Evolutionary conservation across 2,329 filamentous ascomycete genomes (phyloP).

Genomic region (Talaromyces islandicus): DNA sequence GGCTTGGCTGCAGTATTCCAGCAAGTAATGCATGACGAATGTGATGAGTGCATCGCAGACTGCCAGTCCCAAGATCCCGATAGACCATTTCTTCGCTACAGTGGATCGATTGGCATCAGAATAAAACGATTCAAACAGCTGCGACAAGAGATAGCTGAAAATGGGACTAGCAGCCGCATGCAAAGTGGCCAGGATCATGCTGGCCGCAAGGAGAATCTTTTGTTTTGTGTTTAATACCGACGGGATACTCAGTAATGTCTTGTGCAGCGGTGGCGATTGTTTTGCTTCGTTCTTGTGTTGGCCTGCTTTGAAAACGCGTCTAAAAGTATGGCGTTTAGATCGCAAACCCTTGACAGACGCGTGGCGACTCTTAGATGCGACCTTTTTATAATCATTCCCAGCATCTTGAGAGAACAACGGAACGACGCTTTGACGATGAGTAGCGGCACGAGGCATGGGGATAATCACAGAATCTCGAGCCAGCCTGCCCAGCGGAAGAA

Average conservation of each 20-base stretch:
- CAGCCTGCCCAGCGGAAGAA: not conserved
- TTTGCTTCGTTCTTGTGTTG: not conserved
- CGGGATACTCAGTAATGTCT: slow-evolving; percentile 66
- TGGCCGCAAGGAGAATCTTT: slow-evolving; percentile 52
- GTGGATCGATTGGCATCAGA: slow-evolving; percentile 40
- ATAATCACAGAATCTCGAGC: not conserved
- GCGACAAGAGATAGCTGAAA: slow-evolving; percentile 71
- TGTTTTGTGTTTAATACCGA: slow-evolving; percentile 52
- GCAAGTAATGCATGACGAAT: slow-evolving; percentile 62
- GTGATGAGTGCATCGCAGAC: slow-evolving; percentile 59
- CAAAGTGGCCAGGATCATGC: slow-evolving; percentile 55
- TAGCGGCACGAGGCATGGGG: not conserved
- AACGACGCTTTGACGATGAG: not conserved
- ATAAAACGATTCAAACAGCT: slow-evolving; percentile 67
- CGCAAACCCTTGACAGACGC: not conserved
- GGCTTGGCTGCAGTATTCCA: slow-evolving; percentile 64
- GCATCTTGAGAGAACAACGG: not conserved
- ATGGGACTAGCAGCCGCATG: slow-evolving; percentile 64
- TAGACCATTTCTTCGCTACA: slow-evolving; percentile 59
- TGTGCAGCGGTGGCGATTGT: slow-evolving; percentile 30
- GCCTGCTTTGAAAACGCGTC: not conserved
- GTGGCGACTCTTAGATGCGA: not conserved
- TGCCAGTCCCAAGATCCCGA: slow-evolving; percentile 64
- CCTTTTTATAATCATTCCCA: not conserved
- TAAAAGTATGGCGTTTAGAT: not conserved